Percentiles rank a stretch among this genome's conserved stretches.
Conservation (phyloP, 805 yeast species). For the Wickerhamiella azymoides region DNA sequence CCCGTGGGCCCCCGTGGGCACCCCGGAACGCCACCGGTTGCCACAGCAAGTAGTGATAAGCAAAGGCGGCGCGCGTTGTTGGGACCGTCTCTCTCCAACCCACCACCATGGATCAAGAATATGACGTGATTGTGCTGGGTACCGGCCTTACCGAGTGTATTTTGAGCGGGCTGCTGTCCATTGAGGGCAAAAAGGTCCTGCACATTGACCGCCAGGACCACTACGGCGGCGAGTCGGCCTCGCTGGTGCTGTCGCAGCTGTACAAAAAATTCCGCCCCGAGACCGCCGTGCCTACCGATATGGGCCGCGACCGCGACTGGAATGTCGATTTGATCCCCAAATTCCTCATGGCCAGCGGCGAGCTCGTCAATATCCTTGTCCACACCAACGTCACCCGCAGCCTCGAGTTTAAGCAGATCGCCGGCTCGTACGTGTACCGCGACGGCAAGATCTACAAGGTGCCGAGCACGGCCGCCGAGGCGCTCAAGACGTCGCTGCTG, state of each 20-base stretch:
- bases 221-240: slow-evolving; percentile 55
- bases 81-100: too few relatives aligned
- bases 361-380: slow-evolving; percentile 83
- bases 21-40: not conserved
- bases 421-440: slow-evolving; percentile 90
- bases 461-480: slow-evolving; percentile 84
- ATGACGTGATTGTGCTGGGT: slow-evolving; percentile 93
- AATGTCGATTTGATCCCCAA: slow-evolving; percentile 94
- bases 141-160: slow-evolving; percentile 94
- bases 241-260: slow-evolving; percentile 31
- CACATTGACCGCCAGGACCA: slow-evolving; percentile 95
- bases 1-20: not conserved
- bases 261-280: slow-evolving; percentile 80
- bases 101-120: slow-evolving; percentile 75
- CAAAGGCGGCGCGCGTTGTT: not conserved
- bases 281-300: slow-evolving; percentile 34
- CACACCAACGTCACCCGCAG: slow-evolving; percentile 94
- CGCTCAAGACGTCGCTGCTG: slow-evolving; percentile 81
- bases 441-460: slow-evolving; percentile 87
- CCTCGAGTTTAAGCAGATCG: slow-evolving; percentile 88
- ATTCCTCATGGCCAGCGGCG: slow-evolving; percentile 95
- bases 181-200: slow-evolving; percentile 94
- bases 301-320: slow-evolving; percentile 95
- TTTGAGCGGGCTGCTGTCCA: slow-evolving; percentile 81
- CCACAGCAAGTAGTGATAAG: not conserved